phyloP scores from a whole-genome alignment of 2,329 filamentous ascomycete genomes.

The Alternaria arbusti region DNA sequence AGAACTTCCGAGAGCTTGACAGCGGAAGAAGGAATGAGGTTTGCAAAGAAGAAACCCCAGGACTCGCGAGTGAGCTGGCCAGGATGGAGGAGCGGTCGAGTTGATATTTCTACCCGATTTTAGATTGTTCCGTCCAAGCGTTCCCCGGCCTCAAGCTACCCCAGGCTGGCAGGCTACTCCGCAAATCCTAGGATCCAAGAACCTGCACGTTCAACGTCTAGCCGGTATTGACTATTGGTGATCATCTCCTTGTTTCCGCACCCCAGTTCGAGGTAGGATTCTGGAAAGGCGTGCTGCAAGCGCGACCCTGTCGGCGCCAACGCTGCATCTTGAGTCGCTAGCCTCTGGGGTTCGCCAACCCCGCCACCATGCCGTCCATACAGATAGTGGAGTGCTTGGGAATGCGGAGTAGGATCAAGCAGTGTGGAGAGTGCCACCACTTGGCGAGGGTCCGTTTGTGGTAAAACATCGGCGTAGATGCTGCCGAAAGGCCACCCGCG shows the following conservation, averaged over 20 bases:
- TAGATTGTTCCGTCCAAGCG: slow-evolving; percentile 24
- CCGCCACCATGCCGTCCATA: slow-evolving; percentile 20
- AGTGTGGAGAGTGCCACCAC: slow-evolving; percentile 29
- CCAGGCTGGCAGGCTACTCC: slow-evolving; percentile 29
- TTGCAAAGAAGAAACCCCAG: slow-evolving; percentile 14
- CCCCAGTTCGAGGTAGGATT: slow-evolving; percentile 17
- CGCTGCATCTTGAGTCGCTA: slow-evolving; percentile 20
- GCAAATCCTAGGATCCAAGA: slow-evolving; percentile 21
- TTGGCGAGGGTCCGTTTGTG: slow-evolving; percentile 26
- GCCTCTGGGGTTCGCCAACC: slow-evolving; percentile 8
- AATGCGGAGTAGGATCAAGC: slow-evolving; percentile 26
- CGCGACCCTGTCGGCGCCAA: slow-evolving; percentile 11
- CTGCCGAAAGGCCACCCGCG: slow-evolving; percentile 23
- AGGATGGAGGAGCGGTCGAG: slow-evolving; percentile 18
- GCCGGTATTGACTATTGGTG: slow-evolving; percentile 13
- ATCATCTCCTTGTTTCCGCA: slow-evolving; percentile 6
- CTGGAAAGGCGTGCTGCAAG: not conserved
- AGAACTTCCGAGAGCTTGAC: slow-evolving; percentile 15
- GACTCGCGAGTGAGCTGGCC: slow-evolving; percentile 22
- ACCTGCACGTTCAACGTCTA: slow-evolving; percentile 18
- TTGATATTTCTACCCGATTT: slow-evolving; percentile 33
- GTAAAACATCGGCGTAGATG: slow-evolving; percentile 27
- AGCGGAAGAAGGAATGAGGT: slow-evolving; percentile 14
- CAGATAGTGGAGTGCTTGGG: slow-evolving; percentile 25
- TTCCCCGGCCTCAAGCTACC: slow-evolving; percentile 23